These are phyloP conservation scores for Heterobasidion occidentale DNA, from an alignment of 1,284 basidiomycete genomes.

Conservation along the genomic window DNA sequence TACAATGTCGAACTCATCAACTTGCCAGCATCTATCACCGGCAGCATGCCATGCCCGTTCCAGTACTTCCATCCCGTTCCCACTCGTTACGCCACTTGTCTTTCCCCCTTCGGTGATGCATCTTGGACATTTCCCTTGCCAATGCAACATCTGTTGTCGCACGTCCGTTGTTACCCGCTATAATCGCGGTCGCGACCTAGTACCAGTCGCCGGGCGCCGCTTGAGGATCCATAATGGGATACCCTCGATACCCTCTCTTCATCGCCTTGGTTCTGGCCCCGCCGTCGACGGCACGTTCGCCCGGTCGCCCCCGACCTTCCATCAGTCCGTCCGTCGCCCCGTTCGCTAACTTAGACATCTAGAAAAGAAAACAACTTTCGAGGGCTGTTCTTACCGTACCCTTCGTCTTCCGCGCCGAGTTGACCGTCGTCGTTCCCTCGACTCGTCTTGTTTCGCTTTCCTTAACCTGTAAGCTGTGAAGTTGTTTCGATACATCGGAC, in stretches of 20 bases:
- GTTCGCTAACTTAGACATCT: background rate
- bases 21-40: background rate
- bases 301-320: too few relatives aligned
- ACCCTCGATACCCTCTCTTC: background rate
- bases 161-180: background rate
- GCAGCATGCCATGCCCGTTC: background rate
- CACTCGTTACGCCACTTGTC: background rate
- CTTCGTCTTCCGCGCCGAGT: background rate
- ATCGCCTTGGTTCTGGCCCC: background rate
- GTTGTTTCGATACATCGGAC: constrained; percentile 1
- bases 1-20: background rate
- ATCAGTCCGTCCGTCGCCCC: background rate
- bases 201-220: too few relatives aligned
- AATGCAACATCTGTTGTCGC: background rate
- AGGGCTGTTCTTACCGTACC: background rate
- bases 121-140: background rate
- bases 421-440: background rate
- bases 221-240: background rate
- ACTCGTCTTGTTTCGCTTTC: background rate
- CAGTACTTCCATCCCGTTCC: background rate
- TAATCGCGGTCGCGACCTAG: too few relatives aligned
- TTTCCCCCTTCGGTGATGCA: background rate
- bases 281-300: too few relatives aligned
- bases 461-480: background rate
- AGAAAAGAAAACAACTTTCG: background rate